Evolutionary conservation across 2,329 filamentous ascomycete species (phyloP), one percentile per base, ranked within the genome.

Genomic region (Akanthomyces muscarius): DNA sequence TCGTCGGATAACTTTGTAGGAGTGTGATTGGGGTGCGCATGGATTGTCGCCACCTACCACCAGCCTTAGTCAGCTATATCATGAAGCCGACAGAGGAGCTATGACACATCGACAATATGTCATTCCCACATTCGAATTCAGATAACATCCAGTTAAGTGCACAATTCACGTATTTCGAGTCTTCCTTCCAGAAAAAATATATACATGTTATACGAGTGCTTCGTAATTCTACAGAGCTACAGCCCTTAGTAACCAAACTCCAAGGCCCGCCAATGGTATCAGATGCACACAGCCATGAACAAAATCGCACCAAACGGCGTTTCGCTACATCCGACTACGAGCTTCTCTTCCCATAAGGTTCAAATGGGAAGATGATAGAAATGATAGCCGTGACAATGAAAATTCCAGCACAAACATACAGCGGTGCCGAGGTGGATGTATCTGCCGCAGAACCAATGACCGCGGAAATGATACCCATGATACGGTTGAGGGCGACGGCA

Each of bases 401-500:
- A 2, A 91, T 75, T 1, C 82, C 82, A 0, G 86, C 88, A 66
- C 87, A 90, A 21, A 90, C 80, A 66, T 86, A 91, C n/a, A 91
- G 81, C 0, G 88, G 88, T 1, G 83, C 86, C 0, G 82, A 76
- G 0, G 86, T 90, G 0, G 75, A 72, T 1, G 87, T 89, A 68
- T 88, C 75, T 0, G 85, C 84, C 38, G 79, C 80, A 0, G 84
- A 86, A 0, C 85, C 88, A 38, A 92, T 84, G 10, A 91, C 81
- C 0, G 89, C 88, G 11, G 84, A 87, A 60, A 91, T 68, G 51
- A 92, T 89, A 1, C 89, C 89, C 89, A 91, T 91, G 67, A 91
- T 72, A 2, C 89, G 81, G 68, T 92, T 92, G 65, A 84, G 85
- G 0, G 84, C 87, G 38, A 91, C 89, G 0, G 87, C 85, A 50